These are phyloP conservation scores for Triangularia setosa DNA, from an alignment of 2,329 filamentous ascomycete species.

Conservation along the genomic window DNA sequence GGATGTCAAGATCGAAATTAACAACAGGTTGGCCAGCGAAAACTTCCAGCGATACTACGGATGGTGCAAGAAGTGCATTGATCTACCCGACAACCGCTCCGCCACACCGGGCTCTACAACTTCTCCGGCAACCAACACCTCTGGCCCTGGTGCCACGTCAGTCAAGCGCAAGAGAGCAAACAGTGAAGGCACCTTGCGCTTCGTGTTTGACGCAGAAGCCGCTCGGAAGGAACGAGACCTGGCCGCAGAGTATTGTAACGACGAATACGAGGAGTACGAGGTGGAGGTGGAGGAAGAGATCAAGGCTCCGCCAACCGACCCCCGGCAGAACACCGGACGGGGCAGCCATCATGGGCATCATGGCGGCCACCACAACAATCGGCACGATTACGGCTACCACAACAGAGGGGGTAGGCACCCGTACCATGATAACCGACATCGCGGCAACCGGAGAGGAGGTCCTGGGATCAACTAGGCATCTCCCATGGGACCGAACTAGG, in stretches of 20 bases:
- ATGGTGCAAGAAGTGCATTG: slow-evolving; percentile 52
- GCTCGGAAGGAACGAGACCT: slow-evolving; percentile 67
- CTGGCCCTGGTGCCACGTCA: slow-evolving; percentile 33
- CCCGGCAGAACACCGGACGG: slow-evolving; percentile 12
- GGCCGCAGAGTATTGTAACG: slow-evolving; percentile 65
- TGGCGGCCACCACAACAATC: slow-evolving; percentile 15
- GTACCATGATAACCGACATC: slow-evolving; percentile 20
- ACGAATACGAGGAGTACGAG: slow-evolving; percentile 73
- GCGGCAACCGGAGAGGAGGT: slow-evolving; percentile 17
- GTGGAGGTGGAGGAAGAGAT: slow-evolving; percentile 69
- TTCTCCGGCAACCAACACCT: slow-evolving; percentile 39
- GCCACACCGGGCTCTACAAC: slow-evolving; percentile 36
- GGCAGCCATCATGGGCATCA: slow-evolving; percentile 16
- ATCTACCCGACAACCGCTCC: slow-evolving; percentile 20
- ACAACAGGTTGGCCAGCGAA: slow-evolving; percentile 70
- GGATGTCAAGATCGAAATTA: slow-evolving; percentile 79
- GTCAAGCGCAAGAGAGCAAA: slow-evolving; percentile 43
- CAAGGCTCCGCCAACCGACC: slow-evolving; percentile 30
- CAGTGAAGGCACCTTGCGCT: slow-evolving; percentile 74
- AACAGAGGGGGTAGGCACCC: slow-evolving; percentile 12
- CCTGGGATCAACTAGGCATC: slow-evolving; percentile 12
- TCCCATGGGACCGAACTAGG: neutral
- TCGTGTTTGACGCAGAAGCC: slow-evolving; percentile 78
- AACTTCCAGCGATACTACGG: slow-evolving; percentile 60
- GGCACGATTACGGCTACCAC: slow-evolving; percentile 22